phyloP scores from a whole-genome alignment of 2,329 filamentous ascomycete genomes.

The Fusarium poae region DNA sequence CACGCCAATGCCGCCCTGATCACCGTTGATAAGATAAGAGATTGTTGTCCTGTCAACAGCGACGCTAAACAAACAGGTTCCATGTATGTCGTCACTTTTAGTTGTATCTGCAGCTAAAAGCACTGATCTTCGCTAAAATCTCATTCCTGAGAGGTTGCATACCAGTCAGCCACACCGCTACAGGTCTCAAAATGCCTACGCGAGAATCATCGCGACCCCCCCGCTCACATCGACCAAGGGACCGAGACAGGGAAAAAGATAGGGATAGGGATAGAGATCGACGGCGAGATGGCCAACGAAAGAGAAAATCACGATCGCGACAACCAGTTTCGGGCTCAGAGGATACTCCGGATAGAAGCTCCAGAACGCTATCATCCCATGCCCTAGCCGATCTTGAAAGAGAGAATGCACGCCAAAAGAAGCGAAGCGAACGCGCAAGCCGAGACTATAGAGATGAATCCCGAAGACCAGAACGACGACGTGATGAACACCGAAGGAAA shows the following conservation, averaged over 20 bases:
- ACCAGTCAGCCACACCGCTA: constrained; percentile 42
- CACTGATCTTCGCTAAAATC: constrained; percentile 24
- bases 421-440: constrained; percentile 36
- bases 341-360: constrained; percentile 50
- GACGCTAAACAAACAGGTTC: constrained; percentile 39
- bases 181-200: constrained; percentile 52
- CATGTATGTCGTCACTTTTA: constrained; percentile 36
- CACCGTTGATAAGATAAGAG: constrained; percentile 52
- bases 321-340: constrained; percentile 54
- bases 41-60: constrained; percentile 58
- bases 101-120: constrained; percentile 19
- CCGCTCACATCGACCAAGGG: constrained; percentile 45
- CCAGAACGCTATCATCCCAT: constrained; percentile 60
- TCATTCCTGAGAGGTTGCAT: constrained; percentile 40
- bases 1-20: constrained; percentile 25
- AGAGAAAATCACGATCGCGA: constrained; percentile 52
- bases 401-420: constrained; percentile 66
- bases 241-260: constrained; percentile 39
- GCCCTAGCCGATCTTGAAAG: constrained; percentile 76
- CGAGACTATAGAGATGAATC: constrained; percentile 45
- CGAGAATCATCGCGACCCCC: constrained; percentile 53
- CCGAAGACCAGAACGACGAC: constrained; percentile 50
- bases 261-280: constrained; percentile 43
- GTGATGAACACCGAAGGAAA: constrained; percentile 42
- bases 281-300: constrained; percentile 54